Base-by-base conservation (phyloP, 1,284 basidiomycete genomes). In the Tilletia indica region DNA sequence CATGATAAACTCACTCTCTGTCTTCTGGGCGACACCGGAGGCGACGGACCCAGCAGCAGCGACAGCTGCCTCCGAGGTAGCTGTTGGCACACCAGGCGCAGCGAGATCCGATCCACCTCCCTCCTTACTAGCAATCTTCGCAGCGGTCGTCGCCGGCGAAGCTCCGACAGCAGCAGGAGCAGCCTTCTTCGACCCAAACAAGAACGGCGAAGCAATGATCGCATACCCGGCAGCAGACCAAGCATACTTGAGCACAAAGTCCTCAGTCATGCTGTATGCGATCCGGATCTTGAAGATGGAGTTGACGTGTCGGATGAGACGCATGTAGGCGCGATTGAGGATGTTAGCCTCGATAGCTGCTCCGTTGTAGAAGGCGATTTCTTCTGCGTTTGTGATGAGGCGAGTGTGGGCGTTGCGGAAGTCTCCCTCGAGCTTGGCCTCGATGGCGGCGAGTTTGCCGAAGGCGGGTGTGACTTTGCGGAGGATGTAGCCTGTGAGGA, bases 351-450 rank as follows among this genome's bases (percentile, higher is more conserved):
- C 95, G 49, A 92, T 88, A 2, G 87, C 85, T 0, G 94, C 94
- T 0, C 95, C 95, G 74, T 94, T 91, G 85, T 99, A 99, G 83
- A 99, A 98, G 0, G 95, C 94, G 63, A 99, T 89, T 85, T 99
- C 95, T 83, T 99, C 95, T 16, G 92, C 90, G 80, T 97, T 95
- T 73, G 94, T 88, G 2, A 93, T 94, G 4, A 97, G 89, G 34
- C 95, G 86, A 0, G 91, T 91, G 83, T 98, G 91, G 0, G 94
- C 95, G 0, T 91, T 89, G 45, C 95, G 88, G 82, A 97, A 98
- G 79, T 97, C 94, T 16, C 96, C 96, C 81, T 89, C 88, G 8
- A 89, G 81, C 63, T 91, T 89, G 0, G 94, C 93, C 83, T 97
- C 94, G 4, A 93, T 89, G 0, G 93, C 93, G 0, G 94, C 93